Conservation (phyloP, 192 early-diverging fungal genomes). For the Backusella liffmaniae region DNA sequence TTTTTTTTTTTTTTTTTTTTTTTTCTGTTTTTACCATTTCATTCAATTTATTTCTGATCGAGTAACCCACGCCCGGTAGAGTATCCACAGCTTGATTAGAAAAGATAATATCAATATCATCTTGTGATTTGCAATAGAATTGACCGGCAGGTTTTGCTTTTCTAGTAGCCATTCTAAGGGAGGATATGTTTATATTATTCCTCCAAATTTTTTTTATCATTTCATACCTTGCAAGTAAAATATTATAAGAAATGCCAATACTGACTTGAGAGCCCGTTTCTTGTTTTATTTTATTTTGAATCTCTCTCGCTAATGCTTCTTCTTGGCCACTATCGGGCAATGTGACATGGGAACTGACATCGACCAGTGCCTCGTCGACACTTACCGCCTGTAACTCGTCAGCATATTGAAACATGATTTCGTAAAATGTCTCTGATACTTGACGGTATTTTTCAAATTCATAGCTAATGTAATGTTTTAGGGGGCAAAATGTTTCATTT, state of each 20-base stretch:
- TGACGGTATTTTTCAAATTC: slow-evolving; percentile 72
- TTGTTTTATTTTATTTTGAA: slow-evolving; percentile 48
- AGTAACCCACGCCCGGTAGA: slow-evolving; percentile 46
- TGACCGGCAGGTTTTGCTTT: slow-evolving; percentile 73
- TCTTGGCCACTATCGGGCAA: slow-evolving; percentile 26
- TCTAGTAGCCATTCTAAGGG: slow-evolving; percentile 56
- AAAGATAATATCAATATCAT: slow-evolving; percentile 20
- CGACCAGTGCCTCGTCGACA: slow-evolving; percentile 83
- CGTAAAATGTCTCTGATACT: slow-evolving; percentile 62
- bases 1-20: no score
- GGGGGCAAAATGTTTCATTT: no score
- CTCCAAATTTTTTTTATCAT: neutral
- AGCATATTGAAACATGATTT: slow-evolving; percentile 59
- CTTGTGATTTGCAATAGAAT: slow-evolving; percentile 22
- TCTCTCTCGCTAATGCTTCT: slow-evolving; percentile 52
- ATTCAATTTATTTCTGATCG: slow-evolving; percentile 30
- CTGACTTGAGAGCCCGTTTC: slow-evolving; percentile 65
- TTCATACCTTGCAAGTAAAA: slow-evolving; percentile 62
- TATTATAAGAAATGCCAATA: slow-evolving; percentile 75
- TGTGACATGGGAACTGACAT: slow-evolving; percentile 53
- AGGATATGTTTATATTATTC: neutral
- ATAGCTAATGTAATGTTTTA: slow-evolving; percentile 32
- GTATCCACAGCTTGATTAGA: slow-evolving; percentile 36
- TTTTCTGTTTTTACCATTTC: slow-evolving; percentile 22
- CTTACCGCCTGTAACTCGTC: slow-evolving; percentile 79